Evolutionary conservation across 169 alveolate species (phyloP), one percentile per base, ranked within the genome.

Genomic region (Cyclospora cayetanensis): DNA sequence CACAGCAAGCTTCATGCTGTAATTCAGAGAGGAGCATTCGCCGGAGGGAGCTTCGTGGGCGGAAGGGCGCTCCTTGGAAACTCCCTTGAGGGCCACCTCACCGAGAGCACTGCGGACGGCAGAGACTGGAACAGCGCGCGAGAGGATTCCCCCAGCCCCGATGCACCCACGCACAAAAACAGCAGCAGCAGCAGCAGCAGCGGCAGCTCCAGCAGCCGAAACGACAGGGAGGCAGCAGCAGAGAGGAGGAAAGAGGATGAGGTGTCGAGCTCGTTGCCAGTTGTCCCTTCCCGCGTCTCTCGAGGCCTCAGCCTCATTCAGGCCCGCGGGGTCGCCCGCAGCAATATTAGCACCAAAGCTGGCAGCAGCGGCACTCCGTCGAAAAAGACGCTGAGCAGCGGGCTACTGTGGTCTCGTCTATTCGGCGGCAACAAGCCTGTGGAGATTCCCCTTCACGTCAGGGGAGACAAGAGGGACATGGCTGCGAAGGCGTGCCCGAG

Each of bases 1-100:
- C 90, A 82, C 90, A 82, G 77, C 77, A 82, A 82, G 76, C 39
- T 82, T 27, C 90, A 82, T 35, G 90, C 65, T 25, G 65, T 82
- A 34, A 53, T 82, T n/a, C 84, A 66, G 41, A 27, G 79, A 35
- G 79, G 79, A 18, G 42, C 35, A 4, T 41, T 41, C 34, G 43
- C 25, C 5, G 1, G 25, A 15, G 60, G 60, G 60, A 46, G 60
- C 60, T 15, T 15, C 60, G 7, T 46, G n/a, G n/a, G n/a, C n/a
- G n/a, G 60, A 46, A 46, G 60, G 60, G 60, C 60, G n/a, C n/a
- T n/a, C n/a, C n/a, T n/a, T n/a, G n/a, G n/a, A n/a, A n/a, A n/a
- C n/a, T 46, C 60, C 15, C 60, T 46, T 15, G 60, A 46, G 15
- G 60, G n/a, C n/a, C n/a, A n/a, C n/a, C n/a, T n/a, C 60, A 46